Evolutionary conservation across 106 monocot genomes (phyloP), one percentile per base, ranked within the genome.

Genomic region (Amphibolis antarctica): DNA sequence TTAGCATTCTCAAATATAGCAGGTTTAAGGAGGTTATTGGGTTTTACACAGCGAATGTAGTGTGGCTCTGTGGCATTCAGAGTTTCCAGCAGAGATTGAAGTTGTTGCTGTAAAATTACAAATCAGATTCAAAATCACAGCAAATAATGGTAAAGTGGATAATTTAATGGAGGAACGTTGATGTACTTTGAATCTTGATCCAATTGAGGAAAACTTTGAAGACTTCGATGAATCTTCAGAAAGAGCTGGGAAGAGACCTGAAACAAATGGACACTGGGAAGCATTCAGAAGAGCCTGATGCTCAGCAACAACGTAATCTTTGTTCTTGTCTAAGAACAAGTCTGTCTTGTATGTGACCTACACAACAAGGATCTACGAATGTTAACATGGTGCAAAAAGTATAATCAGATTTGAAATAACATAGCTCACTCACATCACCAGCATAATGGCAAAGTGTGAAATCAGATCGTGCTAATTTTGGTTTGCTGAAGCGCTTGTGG

Each of bases 281-380:
- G 80, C 85, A 72, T 68, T 66, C 64, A 89, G 28, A 27, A 73
- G 65, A 19, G 66, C 77, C 55, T 71, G 71, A 54, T 71, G 71
- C 24, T 71, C 71, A 42, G 71, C 71, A 63, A 71, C 53, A 71
- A 71, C 62, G 44, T 71, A 71, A 54, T 71, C 71, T 52, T 71
- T 71, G 53, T 71, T 71, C 52, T 71, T 71, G 24, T 71, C 71
- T 54, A 71, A 71, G 42, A 71, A 71, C 26, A 62, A 49, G 7
- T 60, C 52, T 26, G 89, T 89, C 62, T 89, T 85, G 82, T 89
- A 89, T 19, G 82, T 85, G 42, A 89, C 89, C 89, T 89, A 72
- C 12, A 36, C 42, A 63, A 76, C 51, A 27, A 28, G 26, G 26
- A 57, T 11, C 14, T 57, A 28, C 28, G 28, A 17, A 57, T 12